Base-by-base conservation (phyloP, 2,329 filamentous ascomycete species). In the Zymoseptoria tritici region DNA sequence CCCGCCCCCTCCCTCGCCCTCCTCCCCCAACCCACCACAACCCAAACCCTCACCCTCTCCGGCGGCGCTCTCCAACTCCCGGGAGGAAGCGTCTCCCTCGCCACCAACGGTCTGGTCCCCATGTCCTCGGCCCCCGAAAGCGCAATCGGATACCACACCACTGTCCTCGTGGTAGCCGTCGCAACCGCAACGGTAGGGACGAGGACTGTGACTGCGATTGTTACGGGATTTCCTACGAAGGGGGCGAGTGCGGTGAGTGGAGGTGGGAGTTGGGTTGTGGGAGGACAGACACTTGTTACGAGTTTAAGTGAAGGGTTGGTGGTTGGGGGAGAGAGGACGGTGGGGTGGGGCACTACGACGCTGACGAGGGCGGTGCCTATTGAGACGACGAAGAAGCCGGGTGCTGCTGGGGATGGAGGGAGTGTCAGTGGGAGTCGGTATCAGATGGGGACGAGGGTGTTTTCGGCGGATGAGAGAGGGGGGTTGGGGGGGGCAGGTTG, bases 71-170 rank as follows among this genome's bases (percentile, higher is more conserved):
- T 52, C 16, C 19, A 7, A 9, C 31, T 60, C 9, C 36, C 20
- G 13, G 56, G 55, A 21, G 55, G 56, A 11, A 42, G n/a, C 13
- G 56, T 55, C 21, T 55, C 50, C 20, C 13, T 60, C n/a, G 59
- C 56, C 8, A 52, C n/a, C 7, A 49, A 58, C 46, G 51, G 51
- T 7, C 5, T 53, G 2, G 22, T 53, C 4, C 22, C 22, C 22
- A 26, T 22, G 26, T 9, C 51, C 11, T 13, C 11, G 11, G 11
- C 2, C 1, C 9, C 36, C 8, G 36, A 42, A 16, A 42, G 36
- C 9, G 36, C 36, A 2, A 16, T 42, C 8, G 36, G 36, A 5
- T 9, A 42, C 8, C 16, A 11, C 2, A 42, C 36, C 11, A 42
- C 9, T 9, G 31, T 36, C 9, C 6, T 11, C 31, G 31, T 6